These are phyloP conservation scores for Diplodia sapinea DNA, from an alignment of 2,329 filamentous ascomycete species.

Conservation along the genomic window DNA sequence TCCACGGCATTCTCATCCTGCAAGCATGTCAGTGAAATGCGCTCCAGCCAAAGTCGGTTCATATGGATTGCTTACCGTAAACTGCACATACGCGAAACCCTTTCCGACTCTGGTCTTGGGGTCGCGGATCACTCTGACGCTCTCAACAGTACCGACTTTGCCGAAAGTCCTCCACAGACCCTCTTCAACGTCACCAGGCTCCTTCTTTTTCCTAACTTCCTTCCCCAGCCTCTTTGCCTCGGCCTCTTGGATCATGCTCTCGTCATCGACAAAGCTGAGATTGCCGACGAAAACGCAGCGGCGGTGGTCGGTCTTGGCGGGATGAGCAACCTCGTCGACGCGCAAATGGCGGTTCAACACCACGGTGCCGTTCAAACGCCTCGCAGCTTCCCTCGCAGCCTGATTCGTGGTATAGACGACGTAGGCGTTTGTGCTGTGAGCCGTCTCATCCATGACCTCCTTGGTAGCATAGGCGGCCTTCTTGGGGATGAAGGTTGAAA, in stretches of 20 bases:
- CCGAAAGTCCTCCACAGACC: constrained; percentile 85
- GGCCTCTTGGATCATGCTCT: constrained; percentile 68
- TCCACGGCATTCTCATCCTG: constrained; percentile 86
- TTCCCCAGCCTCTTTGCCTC: constrained; percentile 70
- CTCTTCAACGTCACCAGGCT: constrained; percentile 87
- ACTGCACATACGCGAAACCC: constrained; percentile 97
- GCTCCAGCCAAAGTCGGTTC: not conserved
- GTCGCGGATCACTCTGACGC: constrained; percentile 89
- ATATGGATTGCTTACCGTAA: constrained; percentile 62
- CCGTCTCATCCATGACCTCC: constrained; percentile 87
- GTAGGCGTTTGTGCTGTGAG: constrained; percentile 93
- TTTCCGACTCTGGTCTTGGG: constrained; percentile 91
- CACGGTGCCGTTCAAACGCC: constrained; percentile 80
- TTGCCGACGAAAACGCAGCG: constrained; percentile 97
- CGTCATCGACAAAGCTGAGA: constrained; percentile 92
- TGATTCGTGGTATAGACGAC: constrained; percentile 79
- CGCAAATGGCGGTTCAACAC: constrained; percentile 87
- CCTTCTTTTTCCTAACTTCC: constrained; percentile 72
- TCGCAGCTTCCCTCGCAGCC: constrained; percentile 77
- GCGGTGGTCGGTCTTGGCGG: constrained; percentile 78
- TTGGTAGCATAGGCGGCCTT: constrained; percentile 93
- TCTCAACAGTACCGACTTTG: constrained; percentile 83
- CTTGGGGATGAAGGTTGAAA: constrained; percentile 81
- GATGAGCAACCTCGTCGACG: constrained; percentile 89
- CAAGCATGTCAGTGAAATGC: not conserved